Percentiles rank a stretch among this genome's conserved stretches.
phyloP scores from a whole-genome alignment of 2,329 filamentous ascomycete genomes.

The Escovopsis sp. region DNA sequence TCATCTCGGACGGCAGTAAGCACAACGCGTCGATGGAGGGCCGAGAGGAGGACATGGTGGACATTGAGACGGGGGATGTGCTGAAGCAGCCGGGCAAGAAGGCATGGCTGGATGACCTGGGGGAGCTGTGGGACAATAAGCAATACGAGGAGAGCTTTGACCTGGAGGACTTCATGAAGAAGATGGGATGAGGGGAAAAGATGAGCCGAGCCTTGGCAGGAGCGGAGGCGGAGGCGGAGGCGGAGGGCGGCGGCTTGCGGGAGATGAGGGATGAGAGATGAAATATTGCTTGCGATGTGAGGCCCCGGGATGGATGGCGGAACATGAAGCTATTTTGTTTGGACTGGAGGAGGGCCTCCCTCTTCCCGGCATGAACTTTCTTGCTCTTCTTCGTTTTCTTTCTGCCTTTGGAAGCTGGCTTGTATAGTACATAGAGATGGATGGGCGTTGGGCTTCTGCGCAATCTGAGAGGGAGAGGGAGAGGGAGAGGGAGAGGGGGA shows the following conservation, averaged over 20 bases:
- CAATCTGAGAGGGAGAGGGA: too few species aligned
- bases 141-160: constrained; percentile 99
- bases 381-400: too few species aligned
- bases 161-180: constrained; percentile 85
- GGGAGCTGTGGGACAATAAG: constrained; percentile 91
- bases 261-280: too few species aligned
- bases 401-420: too few species aligned
- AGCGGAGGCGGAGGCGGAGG: too few species aligned
- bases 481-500: too few species aligned
- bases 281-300: too few species aligned
- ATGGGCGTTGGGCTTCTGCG: too few species aligned
- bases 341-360: too few species aligned
- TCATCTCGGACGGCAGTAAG: constrained; percentile 48
- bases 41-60: constrained; percentile 74
- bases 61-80: constrained; percentile 81
- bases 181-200: constrained; percentile 42
- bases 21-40: constrained; percentile 40
- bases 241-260: too few species aligned
- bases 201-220: neutral
- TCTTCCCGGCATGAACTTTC: too few species aligned
- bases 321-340: neutral
- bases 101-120: constrained; percentile 84
- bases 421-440: constrained; percentile 3
- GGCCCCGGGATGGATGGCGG: too few species aligned
- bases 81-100: constrained; percentile 94